A percentile compares a stretch with the other conserved stretches of the same genome.
These are phyloP conservation scores for Isoetes engelmannii DNA, from an alignment of 83 land plant genomes.

Conservation along the genomic window DNA sequence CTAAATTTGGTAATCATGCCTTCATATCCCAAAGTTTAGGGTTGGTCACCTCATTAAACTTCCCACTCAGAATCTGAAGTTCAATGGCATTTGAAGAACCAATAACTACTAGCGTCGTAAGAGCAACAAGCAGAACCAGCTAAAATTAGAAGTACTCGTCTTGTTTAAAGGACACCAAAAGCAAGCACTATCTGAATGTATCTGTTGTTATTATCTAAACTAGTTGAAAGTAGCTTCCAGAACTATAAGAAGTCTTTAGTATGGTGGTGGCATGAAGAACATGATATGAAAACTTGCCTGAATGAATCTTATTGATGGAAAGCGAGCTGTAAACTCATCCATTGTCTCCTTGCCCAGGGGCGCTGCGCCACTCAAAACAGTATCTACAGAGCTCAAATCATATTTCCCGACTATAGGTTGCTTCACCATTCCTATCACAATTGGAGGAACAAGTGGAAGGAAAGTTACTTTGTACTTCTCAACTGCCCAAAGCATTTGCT, in stretches of 20 bases:
- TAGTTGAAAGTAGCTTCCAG: background rate
- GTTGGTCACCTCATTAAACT: too few relatives aligned
- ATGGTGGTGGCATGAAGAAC: constrained; percentile 15
- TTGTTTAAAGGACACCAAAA: too few relatives aligned
- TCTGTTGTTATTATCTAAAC: too few relatives aligned
- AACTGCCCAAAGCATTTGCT: constrained; percentile 35
- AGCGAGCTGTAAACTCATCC: constrained; percentile 35
- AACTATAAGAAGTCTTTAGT: constrained; percentile 19
- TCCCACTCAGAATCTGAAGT: too few relatives aligned
- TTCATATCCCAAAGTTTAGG: too few relatives aligned
- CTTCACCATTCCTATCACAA: constrained; percentile 56
- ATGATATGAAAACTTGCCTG: constrained; percentile 43
- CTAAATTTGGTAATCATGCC: too few relatives aligned
- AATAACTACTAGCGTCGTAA: too few relatives aligned
- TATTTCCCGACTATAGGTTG: constrained; percentile 29
- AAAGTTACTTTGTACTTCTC: constrained; percentile 52
- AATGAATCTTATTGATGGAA: constrained; percentile 38
- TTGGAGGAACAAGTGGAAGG: constrained; percentile 59
- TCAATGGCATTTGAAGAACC: too few relatives aligned
- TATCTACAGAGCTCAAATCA: constrained; percentile 49
- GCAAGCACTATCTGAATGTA: too few relatives aligned
- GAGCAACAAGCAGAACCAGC: too few relatives aligned
- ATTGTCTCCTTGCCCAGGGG: constrained; percentile 70
- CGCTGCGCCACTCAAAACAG: constrained; percentile 58
- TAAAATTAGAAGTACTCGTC: too few relatives aligned